Evolutionary conservation across 1,139 yeast species (phyloP).

Genomic region (Geotrichum bryndzae): DNA sequence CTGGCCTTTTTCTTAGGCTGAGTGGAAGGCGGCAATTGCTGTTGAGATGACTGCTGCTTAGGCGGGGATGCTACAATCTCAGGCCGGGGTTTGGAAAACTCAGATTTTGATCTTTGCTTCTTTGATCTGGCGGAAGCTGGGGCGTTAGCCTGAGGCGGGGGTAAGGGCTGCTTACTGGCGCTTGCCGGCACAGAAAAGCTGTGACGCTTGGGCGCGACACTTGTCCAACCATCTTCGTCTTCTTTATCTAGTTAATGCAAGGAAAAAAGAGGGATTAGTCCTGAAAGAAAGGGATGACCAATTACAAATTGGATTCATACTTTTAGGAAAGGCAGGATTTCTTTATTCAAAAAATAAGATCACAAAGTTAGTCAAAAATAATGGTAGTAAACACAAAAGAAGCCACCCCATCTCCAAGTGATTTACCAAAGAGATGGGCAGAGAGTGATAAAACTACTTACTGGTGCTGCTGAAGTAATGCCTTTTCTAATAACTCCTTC

Average conservation of each 20-base stretch:
- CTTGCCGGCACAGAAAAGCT: background rate
- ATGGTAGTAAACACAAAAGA: background rate
- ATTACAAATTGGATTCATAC: background rate
- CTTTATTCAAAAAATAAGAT: background rate
- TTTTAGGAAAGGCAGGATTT: background rate
- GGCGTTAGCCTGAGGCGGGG: background rate
- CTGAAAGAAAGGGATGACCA: background rate
- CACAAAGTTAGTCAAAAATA: background rate
- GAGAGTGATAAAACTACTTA: background rate
- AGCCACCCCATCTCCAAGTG: background rate
- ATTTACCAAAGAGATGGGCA: background rate
- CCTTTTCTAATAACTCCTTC: background rate
- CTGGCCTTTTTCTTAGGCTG: background rate
- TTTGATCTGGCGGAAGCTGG: background rate
- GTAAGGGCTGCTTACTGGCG: background rate
- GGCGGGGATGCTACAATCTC: background rate
- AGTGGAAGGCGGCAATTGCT: background rate
- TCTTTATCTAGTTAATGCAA: slow-evolving; percentile 17
- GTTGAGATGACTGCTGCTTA: background rate
- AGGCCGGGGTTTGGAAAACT: background rate
- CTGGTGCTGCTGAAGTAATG: background rate
- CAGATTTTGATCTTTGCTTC: slow-evolving; percentile 2
- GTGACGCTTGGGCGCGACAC: slow-evolving; percentile 27
- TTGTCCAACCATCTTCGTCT: slow-evolving; percentile 34
- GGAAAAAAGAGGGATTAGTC: background rate